A percentile compares a stretch with the other conserved stretches of the same genome.
Conservation (phyloP, 2,329 filamentous ascomycete species). For the Nothophaeocryptopus gaeumannii region DNA sequence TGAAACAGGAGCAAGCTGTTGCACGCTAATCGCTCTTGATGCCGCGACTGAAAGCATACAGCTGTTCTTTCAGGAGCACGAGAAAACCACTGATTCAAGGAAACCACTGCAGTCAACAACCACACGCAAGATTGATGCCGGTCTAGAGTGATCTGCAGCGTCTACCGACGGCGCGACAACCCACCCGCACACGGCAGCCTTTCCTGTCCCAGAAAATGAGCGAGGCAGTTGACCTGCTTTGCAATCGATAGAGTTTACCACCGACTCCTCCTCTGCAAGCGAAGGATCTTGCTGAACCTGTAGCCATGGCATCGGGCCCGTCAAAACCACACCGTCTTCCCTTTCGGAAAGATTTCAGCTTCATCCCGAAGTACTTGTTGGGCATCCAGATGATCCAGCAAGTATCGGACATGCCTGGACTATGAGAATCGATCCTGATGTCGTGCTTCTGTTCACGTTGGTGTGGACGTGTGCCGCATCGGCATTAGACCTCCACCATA, state of each 20-base stretch:
- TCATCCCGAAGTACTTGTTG: background rate
- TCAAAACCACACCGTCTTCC: background rate
- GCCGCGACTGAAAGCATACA: too few relatives aligned
- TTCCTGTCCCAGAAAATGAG: background rate
- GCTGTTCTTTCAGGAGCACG: too few relatives aligned
- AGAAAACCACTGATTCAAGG: too few relatives aligned
- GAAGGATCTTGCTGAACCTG: too few relatives aligned
- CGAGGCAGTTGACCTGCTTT: background rate
- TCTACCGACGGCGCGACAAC: too few relatives aligned
- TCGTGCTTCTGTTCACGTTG: background rate
- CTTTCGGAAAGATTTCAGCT: background rate
- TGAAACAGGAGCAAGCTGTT: too few relatives aligned
- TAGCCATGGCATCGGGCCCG: background rate
- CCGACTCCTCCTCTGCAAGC: background rate
- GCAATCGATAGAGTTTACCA: background rate
- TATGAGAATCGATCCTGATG: too few relatives aligned
- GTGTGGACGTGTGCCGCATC: background rate
- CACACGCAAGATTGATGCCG: too few relatives aligned
- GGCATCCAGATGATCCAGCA: background rate
- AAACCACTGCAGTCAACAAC: too few relatives aligned
- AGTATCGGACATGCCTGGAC: background rate
- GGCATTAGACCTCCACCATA: background rate
- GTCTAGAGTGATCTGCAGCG: too few relatives aligned
- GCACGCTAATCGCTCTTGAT: too few relatives aligned
- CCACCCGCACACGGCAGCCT: too few relatives aligned